Conservation (phyloP, 441 rosid genomes). For the Oxalis stricta region DNA sequence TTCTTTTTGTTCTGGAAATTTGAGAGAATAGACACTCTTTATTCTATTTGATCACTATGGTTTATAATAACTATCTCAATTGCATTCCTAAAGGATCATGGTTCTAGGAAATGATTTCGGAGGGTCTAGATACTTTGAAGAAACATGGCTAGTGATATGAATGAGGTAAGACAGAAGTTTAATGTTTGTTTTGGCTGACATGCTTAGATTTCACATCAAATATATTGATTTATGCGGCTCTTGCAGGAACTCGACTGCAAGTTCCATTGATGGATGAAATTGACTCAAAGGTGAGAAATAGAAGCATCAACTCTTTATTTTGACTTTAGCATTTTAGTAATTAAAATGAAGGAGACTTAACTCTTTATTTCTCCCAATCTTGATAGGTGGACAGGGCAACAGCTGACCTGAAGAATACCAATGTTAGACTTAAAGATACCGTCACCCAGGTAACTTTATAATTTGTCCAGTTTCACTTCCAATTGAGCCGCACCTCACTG, state of each 20-base stretch:
- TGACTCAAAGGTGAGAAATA: conserved; percentile 54
- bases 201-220: neutral
- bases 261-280: conserved; percentile 97
- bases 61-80: conserved; percentile 7
- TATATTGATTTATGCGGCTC: conserved; percentile 5
- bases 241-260: conserved; percentile 78
- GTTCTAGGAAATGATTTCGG: conserved; percentile 80
- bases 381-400: conserved; percentile 86
- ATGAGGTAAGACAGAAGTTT: conserved; percentile 53
- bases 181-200: conserved; percentile 2
- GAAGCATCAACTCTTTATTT: conserved; percentile 1
- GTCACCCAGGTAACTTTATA: conserved; percentile 59
- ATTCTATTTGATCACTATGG: neutral
- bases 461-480: conserved; percentile 6
- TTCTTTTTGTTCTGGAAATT: conserved; percentile 3
- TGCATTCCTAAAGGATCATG: conserved; percentile 58
- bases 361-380: neutral
- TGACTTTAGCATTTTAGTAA: conserved; percentile 1
- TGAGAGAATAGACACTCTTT: neutral
- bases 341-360: conserved; percentile 1
- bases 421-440: conserved; percentile 83
- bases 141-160: conserved; percentile 89
- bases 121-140: conserved; percentile 86
- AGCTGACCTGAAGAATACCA: conserved; percentile 83
- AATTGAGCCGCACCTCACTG: conserved; percentile 2